These are phyloP conservation scores for Collybiopsis luxurians DNA, from an alignment of 768 basidiomycete species.

Conservation along the genomic window DNA sequence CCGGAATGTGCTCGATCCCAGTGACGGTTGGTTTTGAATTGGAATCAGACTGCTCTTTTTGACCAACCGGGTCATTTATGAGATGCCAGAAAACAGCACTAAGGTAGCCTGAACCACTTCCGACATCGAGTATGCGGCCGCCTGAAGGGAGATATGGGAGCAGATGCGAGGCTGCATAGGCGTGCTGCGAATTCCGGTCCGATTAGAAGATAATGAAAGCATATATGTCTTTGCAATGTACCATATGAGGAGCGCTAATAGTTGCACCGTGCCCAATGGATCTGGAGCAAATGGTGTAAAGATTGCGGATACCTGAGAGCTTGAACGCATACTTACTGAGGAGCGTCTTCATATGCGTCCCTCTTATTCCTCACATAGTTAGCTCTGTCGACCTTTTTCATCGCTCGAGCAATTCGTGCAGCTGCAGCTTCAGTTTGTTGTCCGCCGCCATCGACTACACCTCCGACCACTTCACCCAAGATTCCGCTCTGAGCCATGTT, in stretches of 20 bases:
- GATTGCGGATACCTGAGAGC: slow-evolving; percentile 7
- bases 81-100: slow-evolving; percentile 80
- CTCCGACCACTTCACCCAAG: slow-evolving; percentile 27
- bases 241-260: slow-evolving; percentile 97
- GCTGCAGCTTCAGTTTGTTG: not conserved
- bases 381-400: slow-evolving; percentile 65
- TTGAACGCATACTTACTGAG: slow-evolving; percentile 48
- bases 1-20: slow-evolving; percentile 89
- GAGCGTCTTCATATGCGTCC: slow-evolving; percentile 76
- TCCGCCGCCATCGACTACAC: not conserved
- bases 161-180: slow-evolving; percentile 79
- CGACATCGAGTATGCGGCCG: slow-evolving; percentile 82
- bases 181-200: slow-evolving; percentile 54
- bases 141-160: slow-evolving; percentile 61
- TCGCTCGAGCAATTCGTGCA: slow-evolving; percentile 44
- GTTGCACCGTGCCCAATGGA: slow-evolving; percentile 83
- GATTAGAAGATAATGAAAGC: not conserved
- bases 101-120: slow-evolving; percentile 86
- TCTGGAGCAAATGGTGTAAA: slow-evolving; percentile 31
- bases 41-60: slow-evolving; percentile 20
- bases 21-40: slow-evolving; percentile 52
- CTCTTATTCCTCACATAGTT: slow-evolving; percentile 54
- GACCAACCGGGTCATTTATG: slow-evolving; percentile 26
- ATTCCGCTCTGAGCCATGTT: slow-evolving; percentile 60
- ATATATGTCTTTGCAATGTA: slow-evolving; percentile 19